Percentiles rank a stretch among this genome's conserved stretches.
Evolutionary conservation across 495 filamentous ascomycete genomes (phyloP).

Genomic region (Astrothelium macrocarpum): DNA sequence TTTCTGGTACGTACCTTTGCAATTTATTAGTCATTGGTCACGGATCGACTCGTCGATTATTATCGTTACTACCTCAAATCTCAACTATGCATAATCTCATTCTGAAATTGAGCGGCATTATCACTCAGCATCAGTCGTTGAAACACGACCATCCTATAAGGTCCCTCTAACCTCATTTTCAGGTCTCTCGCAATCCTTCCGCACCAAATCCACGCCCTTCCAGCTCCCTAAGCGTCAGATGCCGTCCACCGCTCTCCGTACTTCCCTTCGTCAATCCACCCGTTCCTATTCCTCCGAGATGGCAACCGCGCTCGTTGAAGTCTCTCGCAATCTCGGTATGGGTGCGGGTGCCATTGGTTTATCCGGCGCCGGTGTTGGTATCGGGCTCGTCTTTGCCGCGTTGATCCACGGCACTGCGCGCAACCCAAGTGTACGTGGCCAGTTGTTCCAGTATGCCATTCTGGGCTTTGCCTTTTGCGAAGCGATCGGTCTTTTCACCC

Average conservation of each 20-base stretch:
- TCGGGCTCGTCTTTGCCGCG: conserved; percentile 81
- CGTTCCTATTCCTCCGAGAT: conserved; percentile 24
- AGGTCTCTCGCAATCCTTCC: not conserved
- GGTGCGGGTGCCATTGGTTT: conserved; percentile 81
- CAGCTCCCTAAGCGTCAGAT: conserved; percentile 19
- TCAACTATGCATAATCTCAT: too few relatives aligned
- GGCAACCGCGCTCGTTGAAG: conserved; percentile 24
- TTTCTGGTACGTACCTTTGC: not conserved
- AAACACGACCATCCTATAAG: not conserved
- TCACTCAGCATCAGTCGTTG: not conserved
- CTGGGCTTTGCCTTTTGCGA: conserved; percentile 89
- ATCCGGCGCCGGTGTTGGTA: conserved; percentile 49
- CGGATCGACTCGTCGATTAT: not conserved
- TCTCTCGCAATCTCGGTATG: conserved; percentile 25
- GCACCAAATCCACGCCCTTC: conserved; percentile 14
- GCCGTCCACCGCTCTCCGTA: conserved; percentile 16
- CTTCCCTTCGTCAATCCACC: conserved; percentile 18
- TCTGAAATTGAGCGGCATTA: too few relatives aligned
- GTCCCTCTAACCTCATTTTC: not conserved
- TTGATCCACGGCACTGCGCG: conserved; percentile 76
- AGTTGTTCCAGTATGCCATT: conserved; percentile 91
- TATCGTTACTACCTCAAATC: not conserved
- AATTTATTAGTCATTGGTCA: not conserved
- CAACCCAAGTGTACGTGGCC: conserved; percentile 81
- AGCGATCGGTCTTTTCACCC: conserved; percentile 86